Evolutionary conservation across 306 rosid genomes (phyloP).

Genomic region (Glycine tomentella): DNA sequence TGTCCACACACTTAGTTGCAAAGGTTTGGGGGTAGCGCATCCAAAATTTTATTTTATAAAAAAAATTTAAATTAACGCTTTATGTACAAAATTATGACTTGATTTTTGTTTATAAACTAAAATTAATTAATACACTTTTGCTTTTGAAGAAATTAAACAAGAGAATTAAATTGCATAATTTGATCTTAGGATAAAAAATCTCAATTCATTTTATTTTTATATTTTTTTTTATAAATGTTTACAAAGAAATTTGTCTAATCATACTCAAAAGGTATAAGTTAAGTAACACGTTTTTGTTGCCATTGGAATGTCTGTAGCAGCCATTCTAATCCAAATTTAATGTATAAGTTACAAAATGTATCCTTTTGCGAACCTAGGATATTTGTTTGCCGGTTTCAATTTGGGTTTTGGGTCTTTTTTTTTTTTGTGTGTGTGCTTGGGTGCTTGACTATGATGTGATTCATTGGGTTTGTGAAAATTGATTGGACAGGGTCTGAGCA

Average conservation of each 20-base stretch:
- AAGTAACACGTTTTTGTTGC: neutral
- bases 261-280: neutral
- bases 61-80: no score
- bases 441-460: slow-evolving; percentile 3
- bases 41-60: no score
- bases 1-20: no score
- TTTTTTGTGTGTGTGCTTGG: neutral
- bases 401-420: neutral
- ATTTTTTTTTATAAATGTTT: neutral
- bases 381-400: neutral
- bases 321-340: neutral
- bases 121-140: no score
- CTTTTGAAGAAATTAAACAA: no score
- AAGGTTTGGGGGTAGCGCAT: no score
- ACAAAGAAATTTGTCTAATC: neutral
- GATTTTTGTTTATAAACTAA: neutral
- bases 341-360: neutral
- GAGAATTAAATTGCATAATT: no score
- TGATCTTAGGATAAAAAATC: neutral
- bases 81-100: neutral
- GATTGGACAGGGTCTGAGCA: slow-evolving; percentile 72
- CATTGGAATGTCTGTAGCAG: neutral
- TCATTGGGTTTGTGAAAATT: slow-evolving; percentile 11
- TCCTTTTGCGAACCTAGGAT: neutral
- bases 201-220: neutral